phyloP scores from a whole-genome alignment of 352 stramenopile species.

The Globisporangium radiosum region DNA sequence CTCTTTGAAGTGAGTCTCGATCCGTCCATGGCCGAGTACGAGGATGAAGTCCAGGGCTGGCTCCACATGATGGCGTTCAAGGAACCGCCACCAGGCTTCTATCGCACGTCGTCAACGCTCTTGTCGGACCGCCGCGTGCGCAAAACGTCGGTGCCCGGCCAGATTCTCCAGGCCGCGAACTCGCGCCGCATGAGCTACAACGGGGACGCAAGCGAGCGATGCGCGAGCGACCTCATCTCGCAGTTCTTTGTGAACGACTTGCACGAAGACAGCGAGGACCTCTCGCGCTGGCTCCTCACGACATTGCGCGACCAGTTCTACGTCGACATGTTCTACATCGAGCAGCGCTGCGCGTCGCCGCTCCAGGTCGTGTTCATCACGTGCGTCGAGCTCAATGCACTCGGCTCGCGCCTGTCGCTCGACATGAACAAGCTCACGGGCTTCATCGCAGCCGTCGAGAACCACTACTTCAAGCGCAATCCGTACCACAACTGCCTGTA shows the following conservation, averaged over 20 bases:
- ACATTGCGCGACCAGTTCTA: constrained; percentile 51
- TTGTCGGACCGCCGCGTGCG: constrained; percentile 6
- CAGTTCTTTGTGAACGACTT: constrained; percentile 16
- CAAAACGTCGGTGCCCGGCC: constrained; percentile 7
- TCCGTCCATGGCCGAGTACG: constrained; percentile 46
- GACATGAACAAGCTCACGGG: constrained; percentile 33
- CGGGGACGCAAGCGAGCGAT: constrained; percentile 11
- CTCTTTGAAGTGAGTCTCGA: constrained; percentile 56
- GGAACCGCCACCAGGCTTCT: constrained; percentile 15
- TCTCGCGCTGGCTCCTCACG: constrained; percentile 45
- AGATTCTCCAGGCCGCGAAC: constrained; percentile 14
- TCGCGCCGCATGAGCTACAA: constrained; percentile 16
- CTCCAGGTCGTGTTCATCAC: constrained; percentile 47
- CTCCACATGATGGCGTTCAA: constrained; percentile 68
- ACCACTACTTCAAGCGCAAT: constrained; percentile 57
- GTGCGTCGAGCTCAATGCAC: constrained; percentile 50
- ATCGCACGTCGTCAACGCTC: constrained; percentile 4
- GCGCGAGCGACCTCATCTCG: constrained; percentile 17
- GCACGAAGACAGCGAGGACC: constrained; percentile 20
- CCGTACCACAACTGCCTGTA: constrained; percentile 72
- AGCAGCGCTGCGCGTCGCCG: constrained; percentile 31
- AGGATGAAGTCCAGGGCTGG: constrained; percentile 66
- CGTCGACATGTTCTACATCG: constrained; percentile 60
- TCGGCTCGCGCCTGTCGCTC: constrained; percentile 35
- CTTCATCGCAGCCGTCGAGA: constrained; percentile 50